These are phyloP conservation scores for Saccharomyces uvarum DNA, from an alignment of 1,139 yeast genomes.

Conservation along the genomic window DNA sequence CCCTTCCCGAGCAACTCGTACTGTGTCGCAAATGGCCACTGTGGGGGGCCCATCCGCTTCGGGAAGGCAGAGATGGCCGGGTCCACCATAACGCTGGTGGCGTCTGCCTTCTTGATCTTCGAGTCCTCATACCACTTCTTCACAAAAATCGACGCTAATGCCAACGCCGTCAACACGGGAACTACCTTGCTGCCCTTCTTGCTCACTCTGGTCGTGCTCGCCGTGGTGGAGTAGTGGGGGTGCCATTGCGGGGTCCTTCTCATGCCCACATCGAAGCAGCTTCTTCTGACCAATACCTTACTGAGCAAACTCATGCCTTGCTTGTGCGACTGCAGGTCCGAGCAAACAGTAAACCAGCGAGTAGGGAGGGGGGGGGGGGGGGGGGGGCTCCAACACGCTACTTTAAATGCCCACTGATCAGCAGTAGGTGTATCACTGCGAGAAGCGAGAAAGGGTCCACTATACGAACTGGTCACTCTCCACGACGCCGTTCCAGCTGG, in stretches of 20 bases:
- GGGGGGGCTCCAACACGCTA: not conserved
- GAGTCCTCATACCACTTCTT: not conserved
- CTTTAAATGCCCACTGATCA: not conserved
- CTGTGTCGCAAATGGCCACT: slow-evolving; percentile 14
- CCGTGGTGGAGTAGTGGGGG: not conserved
- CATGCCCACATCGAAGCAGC: not conserved
- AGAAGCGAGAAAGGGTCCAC: not conserved
- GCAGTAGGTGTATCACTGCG: not conserved
- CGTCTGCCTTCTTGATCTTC: not conserved
- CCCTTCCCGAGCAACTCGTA: slow-evolving; percentile 65
- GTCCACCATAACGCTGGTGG: slow-evolving; percentile 37
- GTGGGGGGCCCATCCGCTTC: slow-evolving; percentile 13
- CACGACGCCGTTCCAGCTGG: not conserved
- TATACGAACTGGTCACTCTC: not conserved
- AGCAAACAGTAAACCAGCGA: not conserved
- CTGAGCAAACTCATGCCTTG: not conserved
- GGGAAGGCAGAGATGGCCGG: slow-evolving; percentile 47
- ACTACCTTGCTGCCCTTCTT: not conserved
- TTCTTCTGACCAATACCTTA: not conserved
- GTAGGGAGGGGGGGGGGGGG: not conserved
- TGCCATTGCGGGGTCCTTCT: not conserved
- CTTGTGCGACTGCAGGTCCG: not conserved
- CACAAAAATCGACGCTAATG: not conserved
- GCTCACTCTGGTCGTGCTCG: not conserved
- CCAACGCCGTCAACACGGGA: not conserved